Evolutionary conservation across 192 early-diverging fungal species (phyloP), one percentile per base, ranked within the genome.

Genomic region (Gamsiella multidivaricata): DNA sequence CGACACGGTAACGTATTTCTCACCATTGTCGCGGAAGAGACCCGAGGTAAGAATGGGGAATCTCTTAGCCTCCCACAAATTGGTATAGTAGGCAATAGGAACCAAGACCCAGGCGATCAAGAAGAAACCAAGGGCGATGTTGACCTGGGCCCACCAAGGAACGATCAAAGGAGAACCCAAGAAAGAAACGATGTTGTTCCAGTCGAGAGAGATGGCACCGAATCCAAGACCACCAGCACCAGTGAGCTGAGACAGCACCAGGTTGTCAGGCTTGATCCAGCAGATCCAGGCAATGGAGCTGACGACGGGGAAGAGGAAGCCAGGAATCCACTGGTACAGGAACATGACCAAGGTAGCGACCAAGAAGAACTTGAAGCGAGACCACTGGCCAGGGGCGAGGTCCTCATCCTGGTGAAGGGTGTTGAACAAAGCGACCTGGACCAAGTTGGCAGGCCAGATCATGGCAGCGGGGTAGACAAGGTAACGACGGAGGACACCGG

Each of bases 401-500:
- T n/a, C n/a, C n/a, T n/a, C n/a, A n/a, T n/a, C n/a, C n/a, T n/a
- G n/a, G n/a, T n/a, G n/a, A n/a, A n/a, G n/a, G n/a, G n/a, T n/a
- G n/a, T n/a, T n/a, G n/a, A n/a, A n/a, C n/a, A n/a, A n/a, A n/a
- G n/a, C n/a, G n/a, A n/a, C n/a, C n/a, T n/a, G n/a, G n/a, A n/a
- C n/a, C n/a, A n/a, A n/a, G n/a, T n/a, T n/a, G n/a, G n/a, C n/a
- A n/a, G n/a, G n/a, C n/a, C n/a, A n/a, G n/a, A n/a, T n/a, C n/a
- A n/a, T n/a, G n/a, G n/a, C n/a, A n/a, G n/a, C n/a, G n/a, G n/a
- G n/a, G n/a, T n/a, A 88, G n/a, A 96, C 94, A 14, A 96, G 83
- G 78, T 90, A 94, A 28, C 87, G 86, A 52, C 97, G 90, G 31
- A 88, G 82, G 8, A 95, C 79, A 61, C 95, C 95, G 14, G 95